phyloP scores from a whole-genome alignment of 768 basidiomycete species.

The Lentinula aciculospora region DNA sequence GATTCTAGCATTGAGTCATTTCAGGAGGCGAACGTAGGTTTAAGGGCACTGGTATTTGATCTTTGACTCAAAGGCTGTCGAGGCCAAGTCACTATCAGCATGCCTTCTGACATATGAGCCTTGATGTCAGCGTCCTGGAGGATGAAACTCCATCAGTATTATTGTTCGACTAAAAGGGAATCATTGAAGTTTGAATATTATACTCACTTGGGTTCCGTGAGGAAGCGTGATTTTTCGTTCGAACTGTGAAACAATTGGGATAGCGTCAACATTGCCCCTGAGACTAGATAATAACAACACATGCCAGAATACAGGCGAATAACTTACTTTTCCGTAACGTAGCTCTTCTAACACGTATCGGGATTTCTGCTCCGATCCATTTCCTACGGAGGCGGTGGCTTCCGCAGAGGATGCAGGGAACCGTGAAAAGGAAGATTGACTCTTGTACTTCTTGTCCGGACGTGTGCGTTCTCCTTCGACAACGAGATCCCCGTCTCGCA shows the following conservation, averaged over 20 bases:
- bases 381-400: neutral
- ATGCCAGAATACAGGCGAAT: too few relatives aligned
- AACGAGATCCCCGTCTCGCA: neutral
- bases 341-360: neutral
- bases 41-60: neutral
- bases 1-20: neutral
- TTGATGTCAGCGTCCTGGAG: conserved; percentile 1
- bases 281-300: neutral
- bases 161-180: conserved; percentile 5
- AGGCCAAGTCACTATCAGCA: conserved; percentile 5
- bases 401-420: neutral
- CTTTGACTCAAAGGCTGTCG: neutral
- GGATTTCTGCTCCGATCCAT: neutral
- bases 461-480: neutral
- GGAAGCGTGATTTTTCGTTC: conserved; percentile 1
- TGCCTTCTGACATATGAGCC: neutral
- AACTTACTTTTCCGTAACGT: conserved; percentile 1
- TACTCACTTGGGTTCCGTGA: neutral
- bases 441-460: neutral
- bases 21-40: neutral
- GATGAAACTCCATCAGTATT: neutral
- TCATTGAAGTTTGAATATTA: neutral
- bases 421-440: neutral
- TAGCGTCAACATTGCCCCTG: neutral
- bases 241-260: neutral